phyloP scores from a whole-genome alignment of 768 basidiomycete species.

The Podaxis sp. region DNA sequence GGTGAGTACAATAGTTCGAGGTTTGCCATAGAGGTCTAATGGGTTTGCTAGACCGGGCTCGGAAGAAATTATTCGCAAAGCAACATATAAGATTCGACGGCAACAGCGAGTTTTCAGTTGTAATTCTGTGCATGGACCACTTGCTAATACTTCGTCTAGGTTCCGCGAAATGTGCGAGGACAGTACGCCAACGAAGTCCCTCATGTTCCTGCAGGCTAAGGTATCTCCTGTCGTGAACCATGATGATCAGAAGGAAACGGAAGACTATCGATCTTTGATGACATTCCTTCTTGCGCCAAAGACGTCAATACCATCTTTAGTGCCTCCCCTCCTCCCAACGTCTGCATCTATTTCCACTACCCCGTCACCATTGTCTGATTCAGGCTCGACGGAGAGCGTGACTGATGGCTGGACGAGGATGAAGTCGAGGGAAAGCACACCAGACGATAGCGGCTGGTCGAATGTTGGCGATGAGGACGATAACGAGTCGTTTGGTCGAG shows the following conservation, averaged over 20 bases:
- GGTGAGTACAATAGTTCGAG: slow-evolving; percentile 40
- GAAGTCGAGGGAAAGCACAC: slow-evolving; percentile 31
- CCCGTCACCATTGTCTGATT: slow-evolving; percentile 30
- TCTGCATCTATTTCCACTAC: slow-evolving; percentile 1
- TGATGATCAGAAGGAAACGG: slow-evolving; percentile 56
- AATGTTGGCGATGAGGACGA: slow-evolving; percentile 31
- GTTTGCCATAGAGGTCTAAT: background rate
- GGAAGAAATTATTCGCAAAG: slow-evolving; percentile 63
- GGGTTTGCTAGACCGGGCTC: slow-evolving; percentile 48
- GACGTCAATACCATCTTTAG: slow-evolving; percentile 21
- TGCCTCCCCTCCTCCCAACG: slow-evolving; percentile 15
- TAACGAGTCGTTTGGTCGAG: background rate
- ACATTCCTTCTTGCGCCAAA: slow-evolving; percentile 55
- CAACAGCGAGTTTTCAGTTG: slow-evolving; percentile 57
- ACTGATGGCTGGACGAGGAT: slow-evolving; percentile 41
- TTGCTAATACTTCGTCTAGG: slow-evolving; percentile 33
- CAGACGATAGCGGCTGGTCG: slow-evolving; percentile 30
- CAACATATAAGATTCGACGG: slow-evolving; percentile 61
- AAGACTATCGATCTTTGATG: slow-evolving; percentile 63
- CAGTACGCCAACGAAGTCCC: slow-evolving; percentile 57
- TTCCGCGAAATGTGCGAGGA: slow-evolving; percentile 84
- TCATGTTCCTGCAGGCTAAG: slow-evolving; percentile 68
- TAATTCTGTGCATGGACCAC: background rate
- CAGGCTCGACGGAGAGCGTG: slow-evolving; percentile 32
- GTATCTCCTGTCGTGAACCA: slow-evolving; percentile 76